Conservation (phyloP, 495 filamentous ascomycete genomes). For the Aspergillus campestris region DNA sequence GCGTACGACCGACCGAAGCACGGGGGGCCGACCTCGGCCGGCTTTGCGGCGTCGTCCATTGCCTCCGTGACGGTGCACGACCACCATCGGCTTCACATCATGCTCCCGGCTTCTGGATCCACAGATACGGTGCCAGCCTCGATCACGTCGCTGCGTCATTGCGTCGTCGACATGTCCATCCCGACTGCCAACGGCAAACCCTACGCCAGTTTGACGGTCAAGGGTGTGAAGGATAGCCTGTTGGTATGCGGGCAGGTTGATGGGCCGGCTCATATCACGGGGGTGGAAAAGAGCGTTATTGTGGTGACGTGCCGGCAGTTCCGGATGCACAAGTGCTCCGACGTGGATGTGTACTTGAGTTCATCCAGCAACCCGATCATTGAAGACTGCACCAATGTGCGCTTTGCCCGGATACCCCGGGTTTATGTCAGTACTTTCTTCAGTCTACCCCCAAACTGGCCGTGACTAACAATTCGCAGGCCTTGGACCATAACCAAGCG, state of each 20-base stretch:
- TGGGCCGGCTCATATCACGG: constrained; percentile 76
- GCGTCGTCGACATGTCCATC: constrained; percentile 70
- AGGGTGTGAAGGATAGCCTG: constrained; percentile 57
- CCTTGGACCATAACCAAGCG: constrained; percentile 29
- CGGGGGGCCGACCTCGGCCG: constrained; percentile 10
- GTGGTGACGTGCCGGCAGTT: constrained; percentile 75
- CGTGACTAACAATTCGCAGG: constrained; percentile 8
- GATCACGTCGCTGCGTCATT: constrained; percentile 59
- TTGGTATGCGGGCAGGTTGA: constrained; percentile 68
- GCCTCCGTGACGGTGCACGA: constrained; percentile 56
- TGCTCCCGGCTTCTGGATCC: constrained; percentile 60
- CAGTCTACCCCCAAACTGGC: not conserved
- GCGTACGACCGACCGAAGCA: constrained; percentile 7
- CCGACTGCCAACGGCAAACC: constrained; percentile 53
- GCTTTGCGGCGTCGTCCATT: constrained; percentile 24
- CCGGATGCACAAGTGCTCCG: constrained; percentile 76
- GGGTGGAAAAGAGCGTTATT: constrained; percentile 61
- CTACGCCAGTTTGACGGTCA: constrained; percentile 67
- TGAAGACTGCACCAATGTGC: constrained; percentile 71
- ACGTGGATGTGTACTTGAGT: constrained; percentile 74
- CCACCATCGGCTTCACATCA: constrained; percentile 53
- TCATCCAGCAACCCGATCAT: constrained; percentile 84
- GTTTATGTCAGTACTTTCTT: constrained; percentile 48
- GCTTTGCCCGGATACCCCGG: constrained; percentile 68
- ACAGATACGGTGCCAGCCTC: constrained; percentile 61